These are phyloP conservation scores for Aspergillus wentii DNA, from an alignment of 495 filamentous ascomycete species.

Conservation along the genomic window DNA sequence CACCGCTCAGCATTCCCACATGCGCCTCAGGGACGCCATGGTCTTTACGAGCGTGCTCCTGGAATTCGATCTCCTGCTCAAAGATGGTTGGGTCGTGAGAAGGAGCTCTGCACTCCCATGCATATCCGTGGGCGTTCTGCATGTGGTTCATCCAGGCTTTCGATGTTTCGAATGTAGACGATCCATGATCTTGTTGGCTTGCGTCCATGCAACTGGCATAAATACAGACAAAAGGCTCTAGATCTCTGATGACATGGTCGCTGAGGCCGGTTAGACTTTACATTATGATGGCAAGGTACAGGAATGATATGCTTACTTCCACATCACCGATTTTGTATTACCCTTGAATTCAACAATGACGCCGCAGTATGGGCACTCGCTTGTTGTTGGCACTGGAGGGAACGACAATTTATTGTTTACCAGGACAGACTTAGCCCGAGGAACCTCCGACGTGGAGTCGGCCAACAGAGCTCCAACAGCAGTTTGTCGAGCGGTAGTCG, in stretches of 20 bases:
- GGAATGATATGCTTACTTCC: slow-evolving; percentile 15
- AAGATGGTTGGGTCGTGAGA: slow-evolving; percentile 25
- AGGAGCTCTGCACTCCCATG: slow-evolving; percentile 28
- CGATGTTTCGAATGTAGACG: slow-evolving; percentile 25
- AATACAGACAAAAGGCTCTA: slow-evolving; percentile 27
- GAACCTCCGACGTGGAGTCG: slow-evolving; percentile 22
- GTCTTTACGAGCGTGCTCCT: slow-evolving; percentile 24
- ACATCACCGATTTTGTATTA: slow-evolving; percentile 13
- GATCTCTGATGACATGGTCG: slow-evolving; percentile 26
- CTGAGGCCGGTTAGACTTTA: slow-evolving; percentile 15
- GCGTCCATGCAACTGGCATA: slow-evolving; percentile 19
- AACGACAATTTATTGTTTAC: slow-evolving; percentile 30
- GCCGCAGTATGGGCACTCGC: slow-evolving; percentile 27
- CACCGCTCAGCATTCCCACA: slow-evolving; percentile 18
- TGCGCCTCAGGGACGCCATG: slow-evolving; percentile 24
- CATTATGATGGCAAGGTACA: slow-evolving; percentile 9
- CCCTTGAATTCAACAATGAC: slow-evolving; percentile 23
- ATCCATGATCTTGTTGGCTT: slow-evolving; percentile 14
- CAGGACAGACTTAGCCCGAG: slow-evolving; percentile 24
- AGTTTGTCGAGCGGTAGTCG: slow-evolving; percentile 28
- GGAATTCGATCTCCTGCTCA: slow-evolving; percentile 20
- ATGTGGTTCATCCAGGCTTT: slow-evolving; percentile 28
- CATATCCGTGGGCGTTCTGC: slow-evolving; percentile 27
- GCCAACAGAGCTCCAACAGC: slow-evolving; percentile 21
- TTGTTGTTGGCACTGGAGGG: slow-evolving; percentile 21